These are phyloP conservation scores for Hirschfeldia incana DNA, from an alignment of 345 rosid species.

Conservation along the genomic window DNA sequence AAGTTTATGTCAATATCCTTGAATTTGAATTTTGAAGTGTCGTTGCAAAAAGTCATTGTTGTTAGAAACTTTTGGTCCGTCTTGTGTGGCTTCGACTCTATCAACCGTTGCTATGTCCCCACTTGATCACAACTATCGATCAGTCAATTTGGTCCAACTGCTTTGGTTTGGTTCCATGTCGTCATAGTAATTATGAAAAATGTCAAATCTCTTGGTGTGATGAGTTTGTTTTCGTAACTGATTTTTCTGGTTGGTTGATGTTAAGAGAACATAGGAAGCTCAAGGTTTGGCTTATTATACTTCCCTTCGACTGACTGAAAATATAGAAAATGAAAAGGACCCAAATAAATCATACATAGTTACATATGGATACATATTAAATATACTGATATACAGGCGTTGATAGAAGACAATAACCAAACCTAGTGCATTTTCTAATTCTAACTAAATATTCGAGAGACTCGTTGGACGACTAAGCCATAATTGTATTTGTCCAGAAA, in stretches of 20 bases:
- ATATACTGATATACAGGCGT: not conserved
- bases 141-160: conserved; percentile 38
- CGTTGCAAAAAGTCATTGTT: conserved; percentile 30
- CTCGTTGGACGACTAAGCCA: not conserved
- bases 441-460: not conserved
- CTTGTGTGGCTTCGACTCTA: conserved; percentile 20
- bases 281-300: conserved; percentile 13
- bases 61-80: conserved; percentile 26
- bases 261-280: conserved; percentile 10
- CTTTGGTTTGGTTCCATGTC: conserved; percentile 24
- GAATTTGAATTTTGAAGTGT: not conserved
- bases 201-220: conserved; percentile 32
- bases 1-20: conserved; percentile 31
- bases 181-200: conserved; percentile 11
- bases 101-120: conserved; percentile 39
- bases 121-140: conserved; percentile 28
- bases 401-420: not conserved
- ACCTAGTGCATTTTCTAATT: not conserved
- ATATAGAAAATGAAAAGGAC: not conserved
- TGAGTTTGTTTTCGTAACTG: conserved; percentile 30
- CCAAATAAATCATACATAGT: not conserved
- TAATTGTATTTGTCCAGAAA: not conserved
- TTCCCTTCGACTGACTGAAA: not conserved
- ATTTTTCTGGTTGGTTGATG: conserved; percentile 27
- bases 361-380: not conserved